Conservation (phyloP, 1,139 yeast species). For the Yamadazyma sp. region DNA sequence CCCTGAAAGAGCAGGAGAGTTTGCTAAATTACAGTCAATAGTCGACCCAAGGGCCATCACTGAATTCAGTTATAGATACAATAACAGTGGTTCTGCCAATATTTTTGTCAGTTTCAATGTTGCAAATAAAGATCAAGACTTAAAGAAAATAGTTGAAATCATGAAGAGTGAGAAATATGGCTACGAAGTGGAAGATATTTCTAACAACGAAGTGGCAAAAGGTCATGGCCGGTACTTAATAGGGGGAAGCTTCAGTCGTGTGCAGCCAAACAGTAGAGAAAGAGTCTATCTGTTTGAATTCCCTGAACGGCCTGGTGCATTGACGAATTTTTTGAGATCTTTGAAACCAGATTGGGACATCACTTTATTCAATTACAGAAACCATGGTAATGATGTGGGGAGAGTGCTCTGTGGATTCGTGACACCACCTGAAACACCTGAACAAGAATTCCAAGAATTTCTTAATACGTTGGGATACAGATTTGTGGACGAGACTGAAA, state of each 20-base stretch:
- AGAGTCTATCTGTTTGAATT: constrained; percentile 83
- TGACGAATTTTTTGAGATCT: constrained; percentile 71
- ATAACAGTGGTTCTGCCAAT: constrained; percentile 59
- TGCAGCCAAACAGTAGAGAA: constrained; percentile 51
- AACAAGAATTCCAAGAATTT: constrained; percentile 62
- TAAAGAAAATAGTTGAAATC: constrained; percentile 36
- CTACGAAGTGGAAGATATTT: constrained; percentile 76
- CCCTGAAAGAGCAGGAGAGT: constrained; percentile 92
- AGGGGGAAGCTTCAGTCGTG: constrained; percentile 56
- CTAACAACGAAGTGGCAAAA: constrained; percentile 92
- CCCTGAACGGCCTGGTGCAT: constrained; percentile 97
- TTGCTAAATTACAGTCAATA: constrained; percentile 67
- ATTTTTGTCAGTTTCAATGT: constrained; percentile 89
- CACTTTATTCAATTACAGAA: constrained; percentile 92
- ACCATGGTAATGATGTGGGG: constrained; percentile 94
- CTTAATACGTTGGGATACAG: constrained; percentile 73
- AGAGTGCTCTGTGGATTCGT: constrained; percentile 87
- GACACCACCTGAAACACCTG: constrained; percentile 71
- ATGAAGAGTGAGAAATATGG: constrained; percentile 41
- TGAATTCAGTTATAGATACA: constrained; percentile 86
- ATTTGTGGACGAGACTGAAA: constrained; percentile 79
- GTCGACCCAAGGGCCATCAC: constrained; percentile 88
- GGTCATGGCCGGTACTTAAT: constrained; percentile 94
- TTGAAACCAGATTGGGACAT: constrained; percentile 84
- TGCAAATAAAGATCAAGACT: constrained; percentile 62